These are phyloP conservation scores for Pulicaria dysenterica DNA, from an alignment of 129 eudicot species.

Conservation along the genomic window DNA sequence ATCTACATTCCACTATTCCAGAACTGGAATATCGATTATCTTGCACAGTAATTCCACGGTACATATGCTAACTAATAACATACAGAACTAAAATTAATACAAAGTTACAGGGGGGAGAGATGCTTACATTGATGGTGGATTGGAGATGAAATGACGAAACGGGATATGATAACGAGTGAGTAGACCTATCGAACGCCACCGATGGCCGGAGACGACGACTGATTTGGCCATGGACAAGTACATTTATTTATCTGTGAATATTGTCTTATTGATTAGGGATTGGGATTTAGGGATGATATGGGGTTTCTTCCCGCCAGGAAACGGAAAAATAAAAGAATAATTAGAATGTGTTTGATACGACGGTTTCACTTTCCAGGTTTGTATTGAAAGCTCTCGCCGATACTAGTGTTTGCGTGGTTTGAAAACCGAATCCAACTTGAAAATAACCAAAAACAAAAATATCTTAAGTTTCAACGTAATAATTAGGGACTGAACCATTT, in stretches of 20 bases:
- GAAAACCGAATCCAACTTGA: too few relatives aligned
- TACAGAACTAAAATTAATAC: not conserved
- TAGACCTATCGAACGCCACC: conserved; percentile 69
- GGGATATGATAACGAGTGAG: conserved; percentile 46
- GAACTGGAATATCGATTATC: not conserved
- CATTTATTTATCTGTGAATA: conserved; percentile 34
- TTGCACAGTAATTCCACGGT: not conserved
- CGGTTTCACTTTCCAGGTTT: not conserved
- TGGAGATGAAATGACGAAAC: conserved; percentile 31
- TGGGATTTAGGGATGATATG: conserved; percentile 17
- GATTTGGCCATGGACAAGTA: conserved; percentile 51
- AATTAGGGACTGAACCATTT: too few relatives aligned
- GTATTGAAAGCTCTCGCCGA: too few relatives aligned
- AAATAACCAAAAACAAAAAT: too few relatives aligned
- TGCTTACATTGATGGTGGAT: conserved; percentile 41
- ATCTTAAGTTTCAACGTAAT: too few relatives aligned
- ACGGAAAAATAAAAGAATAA: conserved; percentile 15
- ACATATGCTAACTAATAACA: conserved; percentile 7
- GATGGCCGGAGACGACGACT: conserved; percentile 49
- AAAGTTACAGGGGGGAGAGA: conserved; percentile 16
- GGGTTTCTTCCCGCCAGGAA: conserved; percentile 37
- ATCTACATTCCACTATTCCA: not conserved
- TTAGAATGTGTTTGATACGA: too few relatives aligned
- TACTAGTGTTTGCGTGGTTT: too few relatives aligned
- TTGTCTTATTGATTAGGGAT: conserved; percentile 1